These are phyloP conservation scores for Stephania japonica DNA, from an alignment of 164 flowering plant genomes.

Conservation along the genomic window DNA sequence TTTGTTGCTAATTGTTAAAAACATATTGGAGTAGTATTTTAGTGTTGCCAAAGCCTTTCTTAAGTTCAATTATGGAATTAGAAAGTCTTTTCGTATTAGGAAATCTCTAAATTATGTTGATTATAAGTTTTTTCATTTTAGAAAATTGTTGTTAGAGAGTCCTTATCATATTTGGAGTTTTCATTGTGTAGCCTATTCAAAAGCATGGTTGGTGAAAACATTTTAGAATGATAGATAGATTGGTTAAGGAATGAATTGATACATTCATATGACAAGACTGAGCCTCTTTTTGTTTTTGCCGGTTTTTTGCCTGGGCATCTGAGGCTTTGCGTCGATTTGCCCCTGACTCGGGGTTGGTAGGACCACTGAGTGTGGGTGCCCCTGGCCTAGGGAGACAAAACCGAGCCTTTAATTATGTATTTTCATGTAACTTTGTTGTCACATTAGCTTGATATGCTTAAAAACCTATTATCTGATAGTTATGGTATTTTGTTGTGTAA, in stretches of 20 bases:
- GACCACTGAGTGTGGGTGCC: background rate
- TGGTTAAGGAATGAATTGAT: background rate
- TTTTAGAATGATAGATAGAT: background rate
- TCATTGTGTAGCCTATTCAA: no score
- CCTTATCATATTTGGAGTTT: no score
- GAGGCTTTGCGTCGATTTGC: background rate
- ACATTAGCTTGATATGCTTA: background rate
- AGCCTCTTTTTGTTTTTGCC: background rate
- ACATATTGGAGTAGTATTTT: no score
- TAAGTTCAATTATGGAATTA: no score
- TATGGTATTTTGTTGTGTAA: constrained; percentile 6
- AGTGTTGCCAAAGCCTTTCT: no score
- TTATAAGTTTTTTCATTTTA: no score
- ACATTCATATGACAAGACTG: background rate
- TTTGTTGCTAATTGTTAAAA: no score
- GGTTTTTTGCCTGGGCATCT: background rate
- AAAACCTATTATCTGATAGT: background rate
- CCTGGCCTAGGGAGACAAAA: background rate
- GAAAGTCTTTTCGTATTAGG: no score
- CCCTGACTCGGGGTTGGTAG: background rate
- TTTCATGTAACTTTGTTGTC: background rate
- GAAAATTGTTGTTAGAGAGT: no score
- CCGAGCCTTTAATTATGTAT: background rate
- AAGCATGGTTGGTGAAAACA: no score
- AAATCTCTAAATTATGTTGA: no score